Evolutionary conservation across 2,329 filamentous ascomycete genomes (phyloP).

Genomic region (Pyrenophora tritici-repentis): DNA sequence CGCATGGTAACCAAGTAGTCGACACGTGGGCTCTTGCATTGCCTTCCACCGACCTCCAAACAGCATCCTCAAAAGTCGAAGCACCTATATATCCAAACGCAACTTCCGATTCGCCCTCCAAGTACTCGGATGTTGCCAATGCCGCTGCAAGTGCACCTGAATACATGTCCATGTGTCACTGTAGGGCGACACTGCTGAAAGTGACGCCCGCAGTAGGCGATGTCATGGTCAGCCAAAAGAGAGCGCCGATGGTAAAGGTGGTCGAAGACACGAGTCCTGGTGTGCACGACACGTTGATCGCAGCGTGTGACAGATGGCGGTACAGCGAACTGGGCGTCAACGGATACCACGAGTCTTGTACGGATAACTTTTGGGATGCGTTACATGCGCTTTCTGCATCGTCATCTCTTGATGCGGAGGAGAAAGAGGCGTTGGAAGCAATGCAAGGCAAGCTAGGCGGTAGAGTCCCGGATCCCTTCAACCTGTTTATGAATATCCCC

Average conservation of each 20-base stretch:
- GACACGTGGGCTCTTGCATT: conserved; percentile 57
- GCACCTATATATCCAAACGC: conserved; percentile 38
- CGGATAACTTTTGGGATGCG: conserved; percentile 46
- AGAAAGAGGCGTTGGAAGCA: conserved; percentile 25
- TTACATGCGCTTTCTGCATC: conserved; percentile 25
- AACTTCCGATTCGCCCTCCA: conserved; percentile 25
- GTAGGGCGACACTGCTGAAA: conserved; percentile 36
- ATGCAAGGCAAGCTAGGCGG: conserved; percentile 31
- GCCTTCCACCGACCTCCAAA: conserved; percentile 24
- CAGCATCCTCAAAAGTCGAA: conserved; percentile 28
- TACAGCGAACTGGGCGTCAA: conserved; percentile 41
- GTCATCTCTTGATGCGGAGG: conserved; percentile 9
- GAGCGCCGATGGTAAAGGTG: conserved; percentile 40
- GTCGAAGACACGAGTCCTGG: conserved; percentile 42
- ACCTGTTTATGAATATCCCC: conserved; percentile 55
- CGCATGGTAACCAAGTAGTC: conserved; percentile 56
- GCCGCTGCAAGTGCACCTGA: conserved; percentile 36
- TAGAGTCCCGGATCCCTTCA: conserved; percentile 43
- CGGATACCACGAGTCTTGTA: conserved; percentile 43
- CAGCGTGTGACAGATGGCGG: conserved; percentile 45
- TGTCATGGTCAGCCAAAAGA: conserved; percentile 40
- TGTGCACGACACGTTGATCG: conserved; percentile 44
- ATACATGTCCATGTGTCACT: conserved; percentile 46
- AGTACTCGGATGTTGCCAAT: conserved; percentile 32
- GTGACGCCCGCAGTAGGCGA: conserved; percentile 38